Evolutionary conservation across 1,139 yeast genomes (phyloP), one percentile per base, ranked within the genome.

Genomic region (Nematodospora anomalae): DNA sequence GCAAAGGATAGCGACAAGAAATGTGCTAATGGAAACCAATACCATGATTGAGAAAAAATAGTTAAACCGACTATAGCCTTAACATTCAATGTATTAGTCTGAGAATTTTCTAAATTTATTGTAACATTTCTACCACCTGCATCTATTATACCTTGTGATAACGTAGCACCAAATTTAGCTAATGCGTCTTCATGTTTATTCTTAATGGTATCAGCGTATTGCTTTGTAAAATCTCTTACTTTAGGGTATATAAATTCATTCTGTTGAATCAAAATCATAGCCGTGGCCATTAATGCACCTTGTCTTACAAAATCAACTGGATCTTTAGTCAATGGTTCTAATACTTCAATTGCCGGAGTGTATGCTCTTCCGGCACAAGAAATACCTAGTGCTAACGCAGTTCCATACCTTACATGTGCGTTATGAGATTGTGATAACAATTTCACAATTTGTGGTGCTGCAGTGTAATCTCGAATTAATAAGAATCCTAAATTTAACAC

Each of bases 101-200:
- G 92, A n/a, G 81, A 56, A 58, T 92, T 87, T 61, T 92, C 97
- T 40, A 92, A 71, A 50, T 85, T 85, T 47, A 92, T 89, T 1
- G 97, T 90, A n/a, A 87, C 95, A 54, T 94, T 92, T 59, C 98
- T 80, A 14, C 99, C 99, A 64, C 98, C 97, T 10, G 98, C 98
- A 65, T 92, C 97, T 59, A 94, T 83, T 49, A 92, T 92, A 61
- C 99, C 98, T 67, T 90, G 97, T 9, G 97, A 92, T 37, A 94
- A 70, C 13, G 97, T 88, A 26, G 98, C 97, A 57, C 99, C 99
- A 62, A 90, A 92, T 64, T 89, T 90, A 30, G 97, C 96, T 64
- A 94, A 76, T 5, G 96, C 96, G 64, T 92, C 98, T 64, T 90
- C 97, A 52, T 88, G 95, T 64, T 92, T 94, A 53, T 83, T 86